A percentile compares a stretch with the other conserved stretches of the same genome.
These are phyloP conservation scores for Oidium heveae DNA, from an alignment of 2,329 filamentous ascomycete species.

Conservation along the genomic window DNA sequence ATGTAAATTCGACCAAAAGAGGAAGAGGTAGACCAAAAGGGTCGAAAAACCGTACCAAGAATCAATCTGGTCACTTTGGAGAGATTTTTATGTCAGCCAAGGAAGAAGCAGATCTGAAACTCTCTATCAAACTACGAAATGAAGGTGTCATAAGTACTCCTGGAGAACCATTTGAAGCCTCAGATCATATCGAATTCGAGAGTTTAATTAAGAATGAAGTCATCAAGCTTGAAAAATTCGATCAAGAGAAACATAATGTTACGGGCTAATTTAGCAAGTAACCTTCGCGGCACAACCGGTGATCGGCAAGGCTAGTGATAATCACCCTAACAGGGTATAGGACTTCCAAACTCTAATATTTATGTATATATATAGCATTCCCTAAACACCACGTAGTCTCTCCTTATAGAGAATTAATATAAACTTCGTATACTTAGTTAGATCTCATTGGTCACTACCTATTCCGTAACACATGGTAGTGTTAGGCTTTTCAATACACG, in stretches of 20 bases:
- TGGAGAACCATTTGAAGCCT: neutral
- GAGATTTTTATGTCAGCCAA: neutral
- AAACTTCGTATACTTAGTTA: too few relatives aligned
- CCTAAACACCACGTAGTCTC: too few relatives aligned
- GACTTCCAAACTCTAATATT: too few relatives aligned
- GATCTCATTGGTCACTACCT: too few relatives aligned
- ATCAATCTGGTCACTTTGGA: too few relatives aligned
- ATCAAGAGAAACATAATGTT: neutral
- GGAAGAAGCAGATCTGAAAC: neutral
- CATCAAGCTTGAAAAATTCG: neutral
- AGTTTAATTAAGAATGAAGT: neutral
- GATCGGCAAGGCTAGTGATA: too few relatives aligned
- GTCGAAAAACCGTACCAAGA: slow-evolving; percentile 1
- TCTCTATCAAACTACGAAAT: neutral
- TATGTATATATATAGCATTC: too few relatives aligned
- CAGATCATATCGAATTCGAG: neutral
- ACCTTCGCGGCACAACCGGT: too few relatives aligned
- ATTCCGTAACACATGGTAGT: too few relatives aligned
- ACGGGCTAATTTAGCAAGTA: too few relatives aligned
- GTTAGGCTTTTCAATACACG: neutral
- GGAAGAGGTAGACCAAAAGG: neutral
- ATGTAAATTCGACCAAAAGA: neutral
- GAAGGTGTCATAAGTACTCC: neutral
- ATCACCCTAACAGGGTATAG: too few relatives aligned
- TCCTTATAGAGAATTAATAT: too few relatives aligned